Evolutionary conservation across 2,329 filamentous ascomycete genomes (phyloP).

Genomic region (Venturia asperata): DNA sequence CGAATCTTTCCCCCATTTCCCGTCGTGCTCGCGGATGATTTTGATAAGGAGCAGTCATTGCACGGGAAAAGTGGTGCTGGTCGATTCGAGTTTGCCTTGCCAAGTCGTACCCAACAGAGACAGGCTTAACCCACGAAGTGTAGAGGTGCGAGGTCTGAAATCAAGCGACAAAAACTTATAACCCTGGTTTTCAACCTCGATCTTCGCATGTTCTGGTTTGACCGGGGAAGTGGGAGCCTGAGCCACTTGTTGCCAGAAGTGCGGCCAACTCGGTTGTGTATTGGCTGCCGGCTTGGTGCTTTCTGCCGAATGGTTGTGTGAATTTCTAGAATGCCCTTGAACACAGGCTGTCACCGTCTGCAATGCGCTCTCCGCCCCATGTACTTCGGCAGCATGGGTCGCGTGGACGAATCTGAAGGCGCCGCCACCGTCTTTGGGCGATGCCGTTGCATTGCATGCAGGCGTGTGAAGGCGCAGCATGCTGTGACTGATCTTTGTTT

Average conservation of each 20-base stretch:
- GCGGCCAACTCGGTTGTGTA: background rate
- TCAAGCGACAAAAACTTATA: too few species aligned
- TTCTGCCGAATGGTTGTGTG: background rate
- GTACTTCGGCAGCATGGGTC: background rate
- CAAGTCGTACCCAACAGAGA: too few species aligned
- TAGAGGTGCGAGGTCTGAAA: background rate
- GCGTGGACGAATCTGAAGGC: background rate
- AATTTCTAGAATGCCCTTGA: background rate
- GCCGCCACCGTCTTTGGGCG: background rate
- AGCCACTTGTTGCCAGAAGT: background rate
- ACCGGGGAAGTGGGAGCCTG: conserved; percentile 6
- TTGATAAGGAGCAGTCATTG: too few species aligned
- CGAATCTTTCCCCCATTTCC: background rate
- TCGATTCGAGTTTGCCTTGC: too few species aligned
- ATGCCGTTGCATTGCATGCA: background rate
- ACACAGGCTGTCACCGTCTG: background rate
- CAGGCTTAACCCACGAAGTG: too few species aligned
- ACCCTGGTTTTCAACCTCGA: background rate
- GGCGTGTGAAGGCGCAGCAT: background rate
- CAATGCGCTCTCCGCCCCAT: background rate
- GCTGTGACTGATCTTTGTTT: background rate
- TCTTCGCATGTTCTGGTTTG: background rate
- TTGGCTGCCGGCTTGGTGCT: background rate
- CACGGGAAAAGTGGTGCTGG: too few species aligned
- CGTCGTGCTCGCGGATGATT: background rate